These are phyloP conservation scores for Backusella tarrabulga DNA, from an alignment of 192 early-diverging fungal species.

Conservation along the genomic window DNA sequence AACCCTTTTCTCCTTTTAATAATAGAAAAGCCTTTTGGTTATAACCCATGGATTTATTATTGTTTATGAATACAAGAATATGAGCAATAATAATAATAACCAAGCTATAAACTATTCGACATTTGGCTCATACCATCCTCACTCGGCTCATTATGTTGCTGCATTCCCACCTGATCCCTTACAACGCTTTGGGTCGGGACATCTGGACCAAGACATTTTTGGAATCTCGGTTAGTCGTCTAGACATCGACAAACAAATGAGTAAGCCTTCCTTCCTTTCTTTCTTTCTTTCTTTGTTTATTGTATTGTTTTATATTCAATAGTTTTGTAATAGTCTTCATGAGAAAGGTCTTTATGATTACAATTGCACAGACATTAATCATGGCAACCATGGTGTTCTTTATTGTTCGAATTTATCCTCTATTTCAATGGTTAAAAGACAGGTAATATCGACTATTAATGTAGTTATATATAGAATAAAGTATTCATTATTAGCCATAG, in stretches of 20 bases:
- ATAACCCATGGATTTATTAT: neutral
- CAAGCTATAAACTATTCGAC: neutral
- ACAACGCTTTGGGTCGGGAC: slow-evolving; percentile 22
- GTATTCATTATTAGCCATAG: too few relatives aligned
- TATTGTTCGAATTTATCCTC: slow-evolving; percentile 1
- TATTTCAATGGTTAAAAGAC: slow-evolving; percentile 23
- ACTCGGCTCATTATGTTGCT: neutral
- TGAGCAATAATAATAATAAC: neutral
- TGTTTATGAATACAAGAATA: neutral
- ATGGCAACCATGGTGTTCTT: slow-evolving; percentile 9
- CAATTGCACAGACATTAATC: slow-evolving; percentile 3
- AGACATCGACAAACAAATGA: slow-evolving; percentile 25
- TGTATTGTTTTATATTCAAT: neutral
- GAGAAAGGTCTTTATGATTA: slow-evolving; percentile 12
- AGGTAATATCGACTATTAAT: slow-evolving; percentile 5
- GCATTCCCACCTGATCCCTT: slow-evolving; percentile 4
- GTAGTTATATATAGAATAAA: neutral
- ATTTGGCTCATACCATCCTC: neutral
- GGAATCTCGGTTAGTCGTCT: slow-evolving; percentile 22
- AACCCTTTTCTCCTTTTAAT: neutral
- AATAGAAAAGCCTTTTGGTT: neutral
- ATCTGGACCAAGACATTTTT: slow-evolving; percentile 30
- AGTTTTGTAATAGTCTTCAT: slow-evolving; percentile 4
- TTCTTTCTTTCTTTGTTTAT: neutral
- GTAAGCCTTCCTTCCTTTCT: slow-evolving; percentile 5